Conservation (phyloP, 257 asterid species). For the Echites panduratus region DNA sequence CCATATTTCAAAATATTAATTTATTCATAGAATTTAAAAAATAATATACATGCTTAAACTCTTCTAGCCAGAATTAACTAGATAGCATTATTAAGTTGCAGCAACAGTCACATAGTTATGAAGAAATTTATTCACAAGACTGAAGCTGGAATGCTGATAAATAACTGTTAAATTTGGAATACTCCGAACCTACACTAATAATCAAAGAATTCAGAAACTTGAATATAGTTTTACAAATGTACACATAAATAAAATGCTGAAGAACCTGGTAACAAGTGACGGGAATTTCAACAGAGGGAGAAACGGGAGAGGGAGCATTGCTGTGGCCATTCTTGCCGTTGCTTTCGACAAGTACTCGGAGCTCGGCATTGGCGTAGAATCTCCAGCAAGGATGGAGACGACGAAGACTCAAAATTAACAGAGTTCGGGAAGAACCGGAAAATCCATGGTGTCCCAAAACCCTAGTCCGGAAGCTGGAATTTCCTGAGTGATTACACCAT, state of each 20-base stretch:
- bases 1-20: too few relatives aligned
- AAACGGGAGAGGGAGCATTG: slow-evolving; percentile 14
- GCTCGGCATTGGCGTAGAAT: slow-evolving; percentile 24
- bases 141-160: neutral
- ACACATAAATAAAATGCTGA: neutral
- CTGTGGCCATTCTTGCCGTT: slow-evolving; percentile 7
- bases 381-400: slow-evolving; percentile 18
- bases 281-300: slow-evolving; percentile 60
- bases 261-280: slow-evolving; percentile 90
- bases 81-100: neutral
- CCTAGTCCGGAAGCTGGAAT: slow-evolving; percentile 14
- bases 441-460: slow-evolving; percentile 13
- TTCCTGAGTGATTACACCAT: neutral
- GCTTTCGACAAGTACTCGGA: slow-evolving; percentile 18
- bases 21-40: too few relatives aligned
- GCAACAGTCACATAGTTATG: neutral
- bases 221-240: neutral
- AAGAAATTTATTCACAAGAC: neutral
- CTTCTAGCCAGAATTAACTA: neutral
- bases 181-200: neutral
- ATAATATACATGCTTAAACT: neutral
- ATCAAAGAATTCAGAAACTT: neutral
- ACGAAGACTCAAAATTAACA: neutral
- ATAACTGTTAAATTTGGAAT: neutral
- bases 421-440: slow-evolving; percentile 2